Evolutionary conservation across 768 basidiomycete species (phyloP), one percentile per base, ranked within the genome.

Genomic region (Trametes sanguinea): DNA sequence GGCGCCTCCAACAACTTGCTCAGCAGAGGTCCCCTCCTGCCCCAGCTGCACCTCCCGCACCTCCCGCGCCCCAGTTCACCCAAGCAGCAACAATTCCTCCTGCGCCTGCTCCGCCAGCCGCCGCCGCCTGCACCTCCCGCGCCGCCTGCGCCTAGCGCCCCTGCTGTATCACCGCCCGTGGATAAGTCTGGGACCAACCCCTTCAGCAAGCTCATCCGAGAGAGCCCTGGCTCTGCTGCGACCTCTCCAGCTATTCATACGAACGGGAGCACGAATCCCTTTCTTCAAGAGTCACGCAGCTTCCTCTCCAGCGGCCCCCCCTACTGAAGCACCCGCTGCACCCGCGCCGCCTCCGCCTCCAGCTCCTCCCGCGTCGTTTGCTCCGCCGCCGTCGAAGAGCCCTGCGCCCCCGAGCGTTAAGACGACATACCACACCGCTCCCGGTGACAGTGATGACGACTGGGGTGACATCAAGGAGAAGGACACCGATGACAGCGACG

Each of bases 381-480:
- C 35, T 37, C 35, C 35, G 35, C 35, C 35, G 6, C 11, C 35
- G 35, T 37, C 35, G 35, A 83, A 80, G 70, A 83, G 83, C 62
- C 83, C 89, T 1, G 77, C 77, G 2, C 84, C 88, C 2, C 75
- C 81, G 6, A 74, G 83, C 0, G 71, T 81, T 27, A 88, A 83
- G 70, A 72, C 82, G 0, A 71, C 81, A 2, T 90, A 92, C 63
- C 75, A 88, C 64, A 88, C 85, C 1, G 89, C 85, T 0, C 81
- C 88, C 1, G 73, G 76, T 2, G 79, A 78, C 37, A 77, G 78
- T 35, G 88, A 90, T 2, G 90, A 91, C 16, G 92, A 94, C 52
- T 95, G 94, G 93, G 93, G 89, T 57, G 85, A 87, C n/a, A 78
- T 92, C 51, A 78, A 84, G 68, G 93, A 95, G 73, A 86, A 84